phyloP scores from a whole-genome alignment of 1,284 basidiomycete species.

The Ceratobasidium sp. region DNA sequence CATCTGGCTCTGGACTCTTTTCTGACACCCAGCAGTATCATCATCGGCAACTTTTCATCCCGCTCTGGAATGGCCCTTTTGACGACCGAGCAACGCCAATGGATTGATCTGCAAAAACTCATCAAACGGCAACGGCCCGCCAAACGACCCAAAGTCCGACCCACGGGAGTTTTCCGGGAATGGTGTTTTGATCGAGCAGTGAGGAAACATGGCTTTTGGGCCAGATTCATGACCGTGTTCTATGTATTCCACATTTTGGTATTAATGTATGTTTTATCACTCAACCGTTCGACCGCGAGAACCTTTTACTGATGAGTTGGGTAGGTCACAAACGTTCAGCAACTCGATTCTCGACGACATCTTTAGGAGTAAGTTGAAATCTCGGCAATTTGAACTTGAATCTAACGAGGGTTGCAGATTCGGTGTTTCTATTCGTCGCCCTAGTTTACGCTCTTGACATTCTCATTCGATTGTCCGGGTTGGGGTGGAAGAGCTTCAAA shows the following conservation, averaged over 20 bases:
- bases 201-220: constrained; percentile 95
- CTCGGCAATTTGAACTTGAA: constrained; percentile 21
- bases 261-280: constrained; percentile 65
- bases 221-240: constrained; percentile 78
- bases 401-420: constrained; percentile 57
- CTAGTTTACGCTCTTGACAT: constrained; percentile 82
- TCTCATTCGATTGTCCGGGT: constrained; percentile 76
- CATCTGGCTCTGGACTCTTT: background rate
- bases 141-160: constrained; percentile 72
- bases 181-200: constrained; percentile 96
- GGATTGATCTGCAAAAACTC: constrained; percentile 92
- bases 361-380: constrained; percentile 66
- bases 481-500: constrained; percentile 84
- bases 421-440: constrained; percentile 79
- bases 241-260: constrained; percentile 87
- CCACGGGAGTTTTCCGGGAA: constrained; percentile 61
- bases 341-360: constrained; percentile 62
- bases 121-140: constrained; percentile 89
- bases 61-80: constrained; percentile 84
- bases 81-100: constrained; percentile 90
- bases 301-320: background rate
- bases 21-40: constrained; percentile 67
- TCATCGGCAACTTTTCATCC: constrained; percentile 92
- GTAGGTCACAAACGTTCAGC: constrained; percentile 81
- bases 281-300: background rate